Base-by-base conservation (phyloP, 2,329 filamentous ascomycete genomes). In the Xylaria sp. region DNA sequence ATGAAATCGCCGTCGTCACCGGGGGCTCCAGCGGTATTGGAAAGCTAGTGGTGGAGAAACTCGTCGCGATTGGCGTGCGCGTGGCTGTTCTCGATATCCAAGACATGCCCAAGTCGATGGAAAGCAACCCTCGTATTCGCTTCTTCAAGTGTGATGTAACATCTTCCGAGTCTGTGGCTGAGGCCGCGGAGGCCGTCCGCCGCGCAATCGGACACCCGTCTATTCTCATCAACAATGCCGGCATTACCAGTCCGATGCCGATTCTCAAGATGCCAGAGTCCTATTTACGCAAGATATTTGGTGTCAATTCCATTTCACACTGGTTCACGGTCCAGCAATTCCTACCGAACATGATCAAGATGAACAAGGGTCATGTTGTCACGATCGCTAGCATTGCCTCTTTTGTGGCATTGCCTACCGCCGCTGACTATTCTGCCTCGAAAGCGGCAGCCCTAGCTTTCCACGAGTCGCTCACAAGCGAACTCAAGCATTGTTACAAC, bases 201-300 rank as follows among this genome's bases (percentile, higher is more conserved):
- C 60, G 54, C 12, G 62, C 67, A 37, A 16, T 72, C 3, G 70
- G 70, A 35, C 65, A 72, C 16, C 65, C 70, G 13, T 70, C 70
- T 37, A 72, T 72, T 25, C 70, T 72, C 51, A 63, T 72, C 32
- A 72, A 72, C 21, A 72, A 72, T 42, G 70, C 70, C n/a, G 70
- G 70, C 13, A 47, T 72, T 44, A 60, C 51, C 53, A 64, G 23
- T 32, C 60, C 66, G 35, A 35, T 6, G 3, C 9, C 65, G 5
- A 69, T 72, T 16, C 60, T 71, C n/a, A 59, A 69, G 3, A 69
- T 66, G n/a, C 8, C 70, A 1, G 68, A 72, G 29, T 44, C 55
- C 21, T 47, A 21, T 23, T 63, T 72, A 8, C 69, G 66, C 60
- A 69, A 63, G 58, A 66, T 64, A 18, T 71, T 72, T 35, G 60